Percentiles rank a stretch among this genome's conserved stretches.
Conservation (phyloP, 2,329 filamentous ascomycete species). For the Lasiodiplodia sp. region DNA sequence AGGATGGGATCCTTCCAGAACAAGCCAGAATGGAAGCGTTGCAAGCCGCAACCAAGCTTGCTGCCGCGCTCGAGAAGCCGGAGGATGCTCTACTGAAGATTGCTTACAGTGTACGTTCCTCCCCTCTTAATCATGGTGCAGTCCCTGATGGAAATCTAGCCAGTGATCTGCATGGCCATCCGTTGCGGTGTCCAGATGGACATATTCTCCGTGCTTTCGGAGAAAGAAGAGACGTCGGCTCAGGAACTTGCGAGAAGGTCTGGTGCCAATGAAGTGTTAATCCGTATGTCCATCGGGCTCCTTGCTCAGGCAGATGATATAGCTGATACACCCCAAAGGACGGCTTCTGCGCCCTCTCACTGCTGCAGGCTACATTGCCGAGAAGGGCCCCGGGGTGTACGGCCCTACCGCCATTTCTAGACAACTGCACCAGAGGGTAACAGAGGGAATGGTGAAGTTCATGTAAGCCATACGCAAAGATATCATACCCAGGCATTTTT, state of each 20-base stretch:
- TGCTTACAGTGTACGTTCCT: background rate
- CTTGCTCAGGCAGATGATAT: background rate
- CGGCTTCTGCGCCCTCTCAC: background rate
- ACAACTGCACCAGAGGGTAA: background rate
- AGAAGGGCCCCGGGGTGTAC: background rate
- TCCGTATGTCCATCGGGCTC: background rate
- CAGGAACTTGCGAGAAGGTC: background rate
- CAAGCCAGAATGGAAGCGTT: background rate
- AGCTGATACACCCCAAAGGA: background rate
- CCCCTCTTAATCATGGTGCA: background rate
- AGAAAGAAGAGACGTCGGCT: background rate
- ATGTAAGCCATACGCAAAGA: background rate
- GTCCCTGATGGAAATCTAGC: background rate
- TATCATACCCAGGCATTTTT: rapidly evolving
- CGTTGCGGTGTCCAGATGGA: background rate
- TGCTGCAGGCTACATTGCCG: too few species aligned
- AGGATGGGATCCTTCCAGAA: background rate
- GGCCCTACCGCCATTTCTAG: background rate
- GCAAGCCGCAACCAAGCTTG: background rate
- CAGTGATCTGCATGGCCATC: background rate
- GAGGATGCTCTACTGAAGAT: background rate
- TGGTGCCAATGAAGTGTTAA: background rate
- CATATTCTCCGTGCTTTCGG: background rate
- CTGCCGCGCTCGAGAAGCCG: background rate
- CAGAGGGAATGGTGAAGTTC: background rate